Base-by-base conservation (phyloP, 2,329 filamentous ascomycete genomes). In the Aspergillus texensis region DNA sequence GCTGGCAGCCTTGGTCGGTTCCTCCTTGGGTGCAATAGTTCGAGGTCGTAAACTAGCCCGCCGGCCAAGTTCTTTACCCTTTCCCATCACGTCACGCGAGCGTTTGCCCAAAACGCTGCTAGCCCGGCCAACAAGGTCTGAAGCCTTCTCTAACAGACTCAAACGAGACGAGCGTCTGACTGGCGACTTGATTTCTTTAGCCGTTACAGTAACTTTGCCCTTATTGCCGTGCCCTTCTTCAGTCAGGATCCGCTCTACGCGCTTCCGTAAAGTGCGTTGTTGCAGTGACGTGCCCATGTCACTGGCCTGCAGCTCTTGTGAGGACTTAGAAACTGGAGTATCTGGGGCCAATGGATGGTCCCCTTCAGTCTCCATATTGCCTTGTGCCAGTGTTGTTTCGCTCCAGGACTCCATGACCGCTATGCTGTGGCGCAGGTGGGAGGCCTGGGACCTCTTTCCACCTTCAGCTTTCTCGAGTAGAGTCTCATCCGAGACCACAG, bases 71-170 rank as follows among this genome's bases (percentile, higher is more conserved):
- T 91, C 89, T 63, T 88, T 85, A 41, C 77, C 78, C 67, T 83
- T 83, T 62, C 86, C 84, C 57, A 84, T 75, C 10, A 80, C 79
- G 70, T 87, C 86, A 68, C 85, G 82, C 60, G 84, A 81, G 57
- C 88, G 84, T 77, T 91, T 92, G 63, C 86, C 83, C 30, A 90
- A 75, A 28, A 83, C 81, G 57, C 84, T 84, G 54, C 69, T 67
- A 82, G 77, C 72, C 82, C 87, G 71, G 73, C 78, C 63, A 77
- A 82, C 53, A 81, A 78, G 14, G 75, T 81, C 71, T 79, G 84
- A 70, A 72, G 78, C 69, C 78, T 79, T 67, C 71, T 77, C 70
- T 75, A 84, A 19, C 59, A 80, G 43, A 62, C 76, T 78, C 60
- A 82, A 71, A 53, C 83, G 79, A 55, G 78, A 77, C 36, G 83